Base-by-base conservation (phyloP, 2,329 filamentous ascomycete genomes). In the Botrytis aclada region DNA sequence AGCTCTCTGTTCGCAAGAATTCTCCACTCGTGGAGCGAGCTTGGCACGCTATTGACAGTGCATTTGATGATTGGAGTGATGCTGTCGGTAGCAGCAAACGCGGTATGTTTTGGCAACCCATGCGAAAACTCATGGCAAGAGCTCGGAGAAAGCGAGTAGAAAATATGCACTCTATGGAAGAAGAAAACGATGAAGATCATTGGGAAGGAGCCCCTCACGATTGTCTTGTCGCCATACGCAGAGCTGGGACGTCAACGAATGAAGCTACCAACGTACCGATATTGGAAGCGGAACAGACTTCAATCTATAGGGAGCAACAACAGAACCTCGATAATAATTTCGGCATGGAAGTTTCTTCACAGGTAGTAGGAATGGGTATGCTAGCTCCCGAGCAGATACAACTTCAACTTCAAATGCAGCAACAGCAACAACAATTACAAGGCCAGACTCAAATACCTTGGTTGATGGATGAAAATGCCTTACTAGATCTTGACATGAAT, bases 71-170 rank as follows among this genome's bases (percentile, higher is more conserved):
- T 37, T 80, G 78, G 79, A 76, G 71, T 32, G 72, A 65, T 9
- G 73, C 72, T 2, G 75, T 79, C 4, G 67, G 56, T 18, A 76
- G 82, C 25, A 81, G 81, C n/a, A 85, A 84, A 70, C 85, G 85
- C 69, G 86, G 87, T 4, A 87, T 88, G 82, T 81, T 92, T 0
- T 92, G 90, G 90, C 86, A 87, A 61, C 89, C 89, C 0, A 82
- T 92, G 64, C 83, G 85, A 39, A 89, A 87, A 75, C 82, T 92
- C 3, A 87, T 91, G 81, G 84, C 84, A 22, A 88, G 88, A 78
- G 90, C 90, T 20, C 82, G 83, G 62, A 84, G 84, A 20, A 86
- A 85, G 61, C 83, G 89, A 66, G 83, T 84, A 60, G 85, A 84
- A 72, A 88, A 89, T 71, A 78, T 85, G 29, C 80, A 81, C 37